Conservation (phyloP, 2,329 filamentous ascomycete genomes). For the Calonectria montana region DNA sequence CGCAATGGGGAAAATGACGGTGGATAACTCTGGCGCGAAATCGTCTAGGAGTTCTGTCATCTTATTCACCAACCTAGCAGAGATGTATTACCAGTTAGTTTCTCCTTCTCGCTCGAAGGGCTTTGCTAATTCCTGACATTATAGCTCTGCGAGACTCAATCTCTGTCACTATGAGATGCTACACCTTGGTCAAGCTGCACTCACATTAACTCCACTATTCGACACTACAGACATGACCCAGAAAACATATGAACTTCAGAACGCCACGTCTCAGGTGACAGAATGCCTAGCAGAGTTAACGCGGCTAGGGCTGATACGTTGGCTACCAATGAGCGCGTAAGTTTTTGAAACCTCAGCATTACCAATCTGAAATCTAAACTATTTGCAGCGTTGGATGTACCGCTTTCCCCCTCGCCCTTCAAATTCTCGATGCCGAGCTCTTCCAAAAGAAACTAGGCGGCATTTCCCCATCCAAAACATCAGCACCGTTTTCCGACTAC, state of each 20-base stretch:
- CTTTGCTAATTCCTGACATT: not conserved
- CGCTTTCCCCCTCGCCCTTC: conserved; percentile 32
- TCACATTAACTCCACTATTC: conserved; percentile 11
- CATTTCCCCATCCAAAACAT: not conserved
- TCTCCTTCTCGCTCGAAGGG: accelerated
- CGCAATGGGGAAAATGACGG: conserved; percentile 23
- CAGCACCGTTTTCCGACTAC: not conserved
- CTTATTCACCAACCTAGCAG: conserved; percentile 37
- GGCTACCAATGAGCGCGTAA: conserved; percentile 42
- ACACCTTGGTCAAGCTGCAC: conserved; percentile 26
- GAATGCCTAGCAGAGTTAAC: conserved; percentile 37
- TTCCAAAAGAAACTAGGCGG: conserved; percentile 23
- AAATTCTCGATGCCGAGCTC: conserved; percentile 39
- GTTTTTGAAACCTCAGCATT: not conserved
- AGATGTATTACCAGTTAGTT: conserved; percentile 43
- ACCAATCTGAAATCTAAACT: accelerated
- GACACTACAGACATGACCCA: conserved; percentile 14
- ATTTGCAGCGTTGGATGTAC: conserved; percentile 34
- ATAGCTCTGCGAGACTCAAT: conserved; percentile 32
- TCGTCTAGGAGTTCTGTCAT: conserved; percentile 27
- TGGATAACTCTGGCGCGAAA: not conserved
- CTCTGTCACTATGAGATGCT: conserved; percentile 40
- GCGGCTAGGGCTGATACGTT: conserved; percentile 29
- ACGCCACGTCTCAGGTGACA: conserved; percentile 33
- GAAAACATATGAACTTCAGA: conserved; percentile 39